Conservation (phyloP, 2,329 filamentous ascomycete species). For the Grosmannia serpens region DNA sequence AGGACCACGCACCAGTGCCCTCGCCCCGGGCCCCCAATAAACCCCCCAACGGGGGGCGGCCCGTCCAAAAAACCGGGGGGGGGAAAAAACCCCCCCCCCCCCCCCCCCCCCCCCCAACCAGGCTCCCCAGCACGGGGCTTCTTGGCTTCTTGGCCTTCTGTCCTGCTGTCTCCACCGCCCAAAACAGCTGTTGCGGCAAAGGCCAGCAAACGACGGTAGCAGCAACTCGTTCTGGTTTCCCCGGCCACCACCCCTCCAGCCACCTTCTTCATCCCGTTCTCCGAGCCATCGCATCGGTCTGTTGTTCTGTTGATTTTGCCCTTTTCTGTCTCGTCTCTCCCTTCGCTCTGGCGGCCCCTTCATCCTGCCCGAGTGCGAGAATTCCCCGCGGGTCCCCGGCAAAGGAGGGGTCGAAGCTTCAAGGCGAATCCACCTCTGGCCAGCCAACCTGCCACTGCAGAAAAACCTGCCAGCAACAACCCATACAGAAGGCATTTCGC, state of each 20-base stretch:
- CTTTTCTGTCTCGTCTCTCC: not conserved
- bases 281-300: not conserved
- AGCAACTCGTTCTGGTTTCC: not conserved
- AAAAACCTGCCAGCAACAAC: not conserved
- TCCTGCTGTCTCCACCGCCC: not conserved
- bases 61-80: no score
- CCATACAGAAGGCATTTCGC: no score
- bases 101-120: no score
- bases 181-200: not conserved
- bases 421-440: not conserved
- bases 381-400: constrained; percentile 12
- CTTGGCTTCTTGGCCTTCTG: no score
- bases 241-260: not conserved
- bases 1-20: no score
- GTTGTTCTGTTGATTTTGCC: not conserved
- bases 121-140: not conserved
- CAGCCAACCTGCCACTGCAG: not conserved
- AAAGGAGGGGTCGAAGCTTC: constrained; percentile 14
- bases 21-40: no score
- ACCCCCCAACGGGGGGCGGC: no score
- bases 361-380: not conserved
- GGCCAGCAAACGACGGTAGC: constrained; percentile 1
- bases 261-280: not conserved
- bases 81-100: no score
- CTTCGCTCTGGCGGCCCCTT: not conserved